Percentiles rank a stretch among this genome's conserved stretches.
phyloP scores from a whole-genome alignment of 257 asterid species.

The Perilla frutescens region DNA sequence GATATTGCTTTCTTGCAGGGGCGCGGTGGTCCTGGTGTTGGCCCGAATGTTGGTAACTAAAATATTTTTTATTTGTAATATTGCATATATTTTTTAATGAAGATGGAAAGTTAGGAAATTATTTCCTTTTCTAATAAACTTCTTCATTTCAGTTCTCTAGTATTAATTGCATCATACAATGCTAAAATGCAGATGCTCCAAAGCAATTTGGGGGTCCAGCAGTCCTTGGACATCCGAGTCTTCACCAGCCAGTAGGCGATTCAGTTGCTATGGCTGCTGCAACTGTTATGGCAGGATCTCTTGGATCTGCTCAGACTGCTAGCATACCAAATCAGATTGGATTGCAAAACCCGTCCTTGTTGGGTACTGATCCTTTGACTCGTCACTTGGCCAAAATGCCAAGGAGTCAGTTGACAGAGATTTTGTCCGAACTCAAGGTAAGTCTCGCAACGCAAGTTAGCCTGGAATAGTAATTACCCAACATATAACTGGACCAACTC shows the following conservation, averaged over 20 bases:
- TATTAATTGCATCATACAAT: background rate
- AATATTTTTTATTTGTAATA: constrained; percentile 23
- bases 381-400: constrained; percentile 84
- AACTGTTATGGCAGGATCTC: constrained; percentile 84
- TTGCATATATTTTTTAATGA: constrained; percentile 21
- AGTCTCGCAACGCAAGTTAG: constrained; percentile 35
- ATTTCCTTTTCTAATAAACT: constrained; percentile 10
- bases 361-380: constrained; percentile 81
- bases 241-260: constrained; percentile 82
- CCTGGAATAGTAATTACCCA: background rate
- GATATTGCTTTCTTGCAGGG: constrained; percentile 64
- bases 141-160: background rate
- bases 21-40: constrained; percentile 86
- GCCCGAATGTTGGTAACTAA: constrained; percentile 63
- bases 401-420: constrained; percentile 74
- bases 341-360: constrained; percentile 45
- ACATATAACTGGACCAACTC: constrained; percentile 10
- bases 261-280: constrained; percentile 87
- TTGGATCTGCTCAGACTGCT: constrained; percentile 75
- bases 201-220: constrained; percentile 70
- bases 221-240: constrained; percentile 54
- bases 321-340: constrained; percentile 52
- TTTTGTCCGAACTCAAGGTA: constrained; percentile 80
- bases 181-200: constrained; percentile 54
- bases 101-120: constrained; percentile 20